Percentiles rank a stretch among this genome's conserved stretches.
phyloP scores from a whole-genome alignment of 208 protist species.

The Trypanosoma congolense region DNA sequence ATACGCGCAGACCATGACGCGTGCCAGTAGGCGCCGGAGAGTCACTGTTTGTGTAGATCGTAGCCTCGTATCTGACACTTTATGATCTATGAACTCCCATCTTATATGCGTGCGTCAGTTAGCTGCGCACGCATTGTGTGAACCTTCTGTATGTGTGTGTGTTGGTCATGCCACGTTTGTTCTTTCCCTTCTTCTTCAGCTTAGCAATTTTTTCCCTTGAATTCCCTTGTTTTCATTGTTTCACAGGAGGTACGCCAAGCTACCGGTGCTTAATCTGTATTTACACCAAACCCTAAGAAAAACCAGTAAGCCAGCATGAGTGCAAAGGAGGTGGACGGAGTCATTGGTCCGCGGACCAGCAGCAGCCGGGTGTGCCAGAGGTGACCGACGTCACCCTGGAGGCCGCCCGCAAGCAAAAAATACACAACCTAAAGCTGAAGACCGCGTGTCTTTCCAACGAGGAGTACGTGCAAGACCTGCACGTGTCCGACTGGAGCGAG shows the following conservation, averaged over 20 bases:
- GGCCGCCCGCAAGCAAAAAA: constrained; percentile 9
- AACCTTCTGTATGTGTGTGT: too few species aligned
- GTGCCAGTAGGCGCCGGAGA: not conserved
- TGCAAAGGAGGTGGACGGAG: constrained; percentile 1
- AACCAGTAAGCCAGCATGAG: not conserved
- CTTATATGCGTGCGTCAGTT: too few species aligned
- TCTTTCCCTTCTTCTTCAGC: not conserved
- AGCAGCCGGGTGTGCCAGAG: constrained; percentile 2
- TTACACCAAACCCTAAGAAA: not conserved
- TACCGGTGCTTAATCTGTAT: not conserved
- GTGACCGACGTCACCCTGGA: constrained; percentile 6
- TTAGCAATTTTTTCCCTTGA: too few species aligned
- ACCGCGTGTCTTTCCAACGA: constrained; percentile 5
- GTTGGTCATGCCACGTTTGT: not conserved
- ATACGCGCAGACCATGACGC: constrained; percentile 37
- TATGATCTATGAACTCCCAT: too few species aligned
- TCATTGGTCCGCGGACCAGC: constrained; percentile 3
- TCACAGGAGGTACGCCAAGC: not conserved
- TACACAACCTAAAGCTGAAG: constrained; percentile 9
- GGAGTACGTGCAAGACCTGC: constrained; percentile 9
- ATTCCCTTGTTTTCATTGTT: not conserved
- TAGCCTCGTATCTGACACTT: not conserved
- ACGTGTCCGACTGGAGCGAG: constrained; percentile 5
- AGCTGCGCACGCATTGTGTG: too few species aligned
- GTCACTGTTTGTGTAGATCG: not conserved